These are phyloP conservation scores for Danielia oregonensis DNA, from an alignment of 805 yeast species.

Conservation along the genomic window DNA sequence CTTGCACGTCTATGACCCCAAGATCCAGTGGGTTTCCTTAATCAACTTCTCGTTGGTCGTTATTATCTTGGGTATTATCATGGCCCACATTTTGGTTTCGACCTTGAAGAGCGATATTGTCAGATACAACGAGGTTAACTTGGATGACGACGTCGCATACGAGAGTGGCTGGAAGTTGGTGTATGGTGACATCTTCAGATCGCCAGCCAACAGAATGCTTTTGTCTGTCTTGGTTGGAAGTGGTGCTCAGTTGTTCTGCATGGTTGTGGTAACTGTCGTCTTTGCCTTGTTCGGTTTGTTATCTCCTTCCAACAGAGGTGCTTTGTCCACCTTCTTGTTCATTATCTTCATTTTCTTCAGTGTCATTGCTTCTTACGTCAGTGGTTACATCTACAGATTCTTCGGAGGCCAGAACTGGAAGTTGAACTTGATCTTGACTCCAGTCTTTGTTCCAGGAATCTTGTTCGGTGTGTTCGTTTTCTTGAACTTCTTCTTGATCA, in stretches of 20 bases:
- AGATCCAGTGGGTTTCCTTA: slow-evolving; percentile 93
- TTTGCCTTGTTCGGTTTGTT: slow-evolving; percentile 87
- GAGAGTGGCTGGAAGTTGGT: slow-evolving; percentile 97
- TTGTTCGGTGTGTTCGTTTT: slow-evolving; percentile 61
- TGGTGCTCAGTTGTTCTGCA: slow-evolving; percentile 78
- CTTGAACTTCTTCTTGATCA: slow-evolving; percentile 78
- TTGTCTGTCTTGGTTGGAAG: slow-evolving; percentile 83
- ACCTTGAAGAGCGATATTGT: slow-evolving; percentile 83
- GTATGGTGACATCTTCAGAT: slow-evolving; percentile 91
- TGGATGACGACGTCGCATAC: slow-evolving; percentile 83
- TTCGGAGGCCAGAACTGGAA: slow-evolving; percentile 94
- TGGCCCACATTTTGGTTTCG: slow-evolving; percentile 72
- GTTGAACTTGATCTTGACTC: slow-evolving; percentile 76
- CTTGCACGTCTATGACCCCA: slow-evolving; percentile 85
- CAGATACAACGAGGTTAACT: slow-evolving; percentile 82
- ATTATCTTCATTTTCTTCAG: slow-evolving; percentile 79
- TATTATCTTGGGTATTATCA: slow-evolving; percentile 67
- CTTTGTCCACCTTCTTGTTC: slow-evolving; percentile 86
- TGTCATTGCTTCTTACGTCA: slow-evolving; percentile 79
- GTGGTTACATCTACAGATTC: slow-evolving; percentile 79
- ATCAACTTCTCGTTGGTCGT: slow-evolving; percentile 83
- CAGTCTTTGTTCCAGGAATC: slow-evolving; percentile 78
- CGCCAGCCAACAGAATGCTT: slow-evolving; percentile 67
- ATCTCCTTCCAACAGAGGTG: slow-evolving; percentile 93
- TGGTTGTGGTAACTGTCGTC: slow-evolving; percentile 66